Percentiles rank a stretch among this genome's conserved stretches.
These are phyloP conservation scores for Setaria italica DNA, from an alignment of 202 grass and related monocot species.

Conservation along the genomic window DNA sequence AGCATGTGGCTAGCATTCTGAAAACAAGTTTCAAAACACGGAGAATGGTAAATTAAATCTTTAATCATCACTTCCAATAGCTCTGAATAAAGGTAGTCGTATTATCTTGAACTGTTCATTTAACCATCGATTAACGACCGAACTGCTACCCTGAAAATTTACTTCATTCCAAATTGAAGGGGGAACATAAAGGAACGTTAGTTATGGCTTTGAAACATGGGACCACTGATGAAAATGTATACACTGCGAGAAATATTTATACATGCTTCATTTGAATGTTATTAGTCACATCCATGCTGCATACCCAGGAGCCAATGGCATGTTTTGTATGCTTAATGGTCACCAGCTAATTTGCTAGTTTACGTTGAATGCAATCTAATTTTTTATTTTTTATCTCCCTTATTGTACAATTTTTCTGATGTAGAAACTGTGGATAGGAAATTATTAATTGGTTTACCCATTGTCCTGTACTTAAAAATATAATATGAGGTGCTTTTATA, in stretches of 20 bases:
- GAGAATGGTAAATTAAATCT: background rate
- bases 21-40: background rate
- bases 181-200: background rate
- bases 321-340: background rate
- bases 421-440: background rate
- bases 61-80: background rate
- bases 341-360: background rate
- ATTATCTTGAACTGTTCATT: background rate
- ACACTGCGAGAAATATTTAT: background rate
- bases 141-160: background rate
- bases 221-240: background rate
- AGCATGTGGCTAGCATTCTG: background rate
- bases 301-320: background rate
- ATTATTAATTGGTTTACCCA: background rate
- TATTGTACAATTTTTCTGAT: background rate
- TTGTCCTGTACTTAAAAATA: background rate
- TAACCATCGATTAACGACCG: background rate
- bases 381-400: background rate
- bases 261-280: background rate
- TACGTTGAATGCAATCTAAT: background rate
- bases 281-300: background rate
- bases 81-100: background rate
- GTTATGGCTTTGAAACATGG: background rate
- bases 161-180: background rate
- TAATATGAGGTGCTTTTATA: background rate